Conservation (phyloP, 495 filamentous ascomycete genomes). For the Parachaetomium inaequale region DNA sequence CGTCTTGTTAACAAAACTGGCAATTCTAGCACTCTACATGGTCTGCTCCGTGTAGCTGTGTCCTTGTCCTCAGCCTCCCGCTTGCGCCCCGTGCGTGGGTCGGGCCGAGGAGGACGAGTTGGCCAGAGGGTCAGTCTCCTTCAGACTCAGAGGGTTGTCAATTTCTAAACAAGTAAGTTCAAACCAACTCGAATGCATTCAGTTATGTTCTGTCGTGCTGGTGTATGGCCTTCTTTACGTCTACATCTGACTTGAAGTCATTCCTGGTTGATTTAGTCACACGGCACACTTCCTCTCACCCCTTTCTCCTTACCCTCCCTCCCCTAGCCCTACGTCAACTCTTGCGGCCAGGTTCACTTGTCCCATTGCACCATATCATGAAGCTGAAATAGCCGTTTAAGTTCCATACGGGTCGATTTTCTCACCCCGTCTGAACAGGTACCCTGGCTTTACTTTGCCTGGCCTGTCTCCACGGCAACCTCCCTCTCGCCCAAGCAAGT, state of each 20-base stretch:
- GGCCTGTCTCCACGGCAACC: neutral
- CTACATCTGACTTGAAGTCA: neutral
- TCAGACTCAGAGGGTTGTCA: neutral
- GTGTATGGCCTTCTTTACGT: neutral
- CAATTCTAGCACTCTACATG: neutral
- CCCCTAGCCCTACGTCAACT: neutral
- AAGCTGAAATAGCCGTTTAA: neutral
- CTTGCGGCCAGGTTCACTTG: neutral
- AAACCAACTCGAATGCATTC: neutral
- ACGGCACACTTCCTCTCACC: too few relatives aligned
- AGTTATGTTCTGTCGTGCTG: too few relatives aligned
- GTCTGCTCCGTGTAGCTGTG: neutral
- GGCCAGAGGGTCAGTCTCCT: neutral
- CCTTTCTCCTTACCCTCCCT: neutral
- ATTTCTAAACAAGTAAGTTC: neutral
- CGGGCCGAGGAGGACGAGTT: neutral
- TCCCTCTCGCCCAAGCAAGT: neutral
- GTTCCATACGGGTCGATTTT: neutral
- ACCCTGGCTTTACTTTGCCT: neutral
- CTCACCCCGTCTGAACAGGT: neutral
- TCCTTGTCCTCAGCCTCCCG: neutral
- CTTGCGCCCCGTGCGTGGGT: neutral
- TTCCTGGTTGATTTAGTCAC: too few relatives aligned
- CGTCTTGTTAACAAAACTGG: too few relatives aligned
- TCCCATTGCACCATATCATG: neutral